Conservation (phyloP, 176 grass and related monocot genomes). For the Saccharum officinarum region DNA sequence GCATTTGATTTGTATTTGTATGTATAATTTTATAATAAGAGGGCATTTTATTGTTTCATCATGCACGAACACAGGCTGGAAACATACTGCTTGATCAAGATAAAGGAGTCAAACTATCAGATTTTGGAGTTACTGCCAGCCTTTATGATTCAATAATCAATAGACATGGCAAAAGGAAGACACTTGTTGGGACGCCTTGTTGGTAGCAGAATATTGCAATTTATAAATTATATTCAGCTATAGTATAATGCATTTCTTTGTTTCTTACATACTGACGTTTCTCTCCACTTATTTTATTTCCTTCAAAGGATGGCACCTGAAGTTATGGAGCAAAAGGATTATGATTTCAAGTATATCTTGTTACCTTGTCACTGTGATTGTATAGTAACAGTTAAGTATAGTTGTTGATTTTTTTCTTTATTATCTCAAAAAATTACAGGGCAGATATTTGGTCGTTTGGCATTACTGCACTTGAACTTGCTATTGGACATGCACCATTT, state of each 20-base stretch:
- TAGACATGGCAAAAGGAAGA: conserved; percentile 72
- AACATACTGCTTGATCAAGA: conserved; percentile 87
- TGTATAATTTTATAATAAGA: neutral
- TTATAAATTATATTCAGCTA: neutral
- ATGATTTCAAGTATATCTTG: conserved; percentile 72
- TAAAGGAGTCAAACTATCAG: conserved; percentile 75
- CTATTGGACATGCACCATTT: conserved; percentile 93
- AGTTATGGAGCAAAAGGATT: conserved; percentile 94
- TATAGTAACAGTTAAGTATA: neutral
- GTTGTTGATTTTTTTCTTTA: neutral
- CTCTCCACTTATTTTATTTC: neutral
- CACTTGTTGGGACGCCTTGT: conserved; percentile 94
- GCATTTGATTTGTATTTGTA: neutral
- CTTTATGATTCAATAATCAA: conserved; percentile 87
- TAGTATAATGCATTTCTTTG: neutral
- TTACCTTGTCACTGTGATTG: neutral
- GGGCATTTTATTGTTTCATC: neutral
- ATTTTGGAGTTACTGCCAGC: conserved; percentile 87
- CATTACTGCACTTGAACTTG: conserved; percentile 93
- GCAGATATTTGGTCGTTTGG: conserved; percentile 97
- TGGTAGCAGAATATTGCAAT: conserved; percentile 45
- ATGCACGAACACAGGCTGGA: conserved; percentile 56
- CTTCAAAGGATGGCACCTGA: conserved; percentile 88
- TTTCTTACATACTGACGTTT: neutral
- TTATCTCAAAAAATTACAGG: conserved; percentile 33